phyloP scores from a whole-genome alignment of 495 filamentous ascomycete species.

The Melanomma pulvis-pyrius region DNA sequence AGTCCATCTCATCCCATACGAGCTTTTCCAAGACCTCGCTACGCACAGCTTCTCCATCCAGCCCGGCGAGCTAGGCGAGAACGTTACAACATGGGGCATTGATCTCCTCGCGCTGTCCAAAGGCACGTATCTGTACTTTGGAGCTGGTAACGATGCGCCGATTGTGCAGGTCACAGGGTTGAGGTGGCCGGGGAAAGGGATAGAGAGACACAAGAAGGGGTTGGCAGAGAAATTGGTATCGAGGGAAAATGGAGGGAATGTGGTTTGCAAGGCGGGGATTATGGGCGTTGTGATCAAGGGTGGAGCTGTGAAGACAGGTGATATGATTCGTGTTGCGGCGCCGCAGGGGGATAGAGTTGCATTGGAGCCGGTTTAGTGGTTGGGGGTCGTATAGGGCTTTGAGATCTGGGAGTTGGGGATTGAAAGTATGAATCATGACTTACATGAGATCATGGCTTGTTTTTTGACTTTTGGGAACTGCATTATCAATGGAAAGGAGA shows the following conservation, averaged over 20 bases:
- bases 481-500: no score
- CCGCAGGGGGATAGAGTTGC: background rate
- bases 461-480: background rate
- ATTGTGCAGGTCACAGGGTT: conserved; percentile 13
- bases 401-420: background rate
- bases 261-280: conserved; percentile 6
- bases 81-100: conserved; percentile 14
- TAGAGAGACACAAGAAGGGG: conserved; percentile 13
- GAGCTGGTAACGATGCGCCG: conserved; percentile 1
- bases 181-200: conserved; percentile 3
- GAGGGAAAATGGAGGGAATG: background rate
- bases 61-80: conserved; percentile 19
- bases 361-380: conserved; percentile 11
- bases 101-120: conserved; percentile 2
- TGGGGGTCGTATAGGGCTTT: background rate
- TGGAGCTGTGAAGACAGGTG: conserved; percentile 10
- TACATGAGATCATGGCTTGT: no score
- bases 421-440: no score
- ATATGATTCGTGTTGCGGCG: conserved; percentile 1
- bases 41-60: background rate
- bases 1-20: conserved; percentile 18
- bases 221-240: background rate
- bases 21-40: conserved; percentile 16
- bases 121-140: conserved; percentile 10
- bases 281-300: conserved; percentile 16